phyloP scores from a whole-genome alignment of 768 basidiomycete species.

The Leccinum fibrillosum region DNA sequence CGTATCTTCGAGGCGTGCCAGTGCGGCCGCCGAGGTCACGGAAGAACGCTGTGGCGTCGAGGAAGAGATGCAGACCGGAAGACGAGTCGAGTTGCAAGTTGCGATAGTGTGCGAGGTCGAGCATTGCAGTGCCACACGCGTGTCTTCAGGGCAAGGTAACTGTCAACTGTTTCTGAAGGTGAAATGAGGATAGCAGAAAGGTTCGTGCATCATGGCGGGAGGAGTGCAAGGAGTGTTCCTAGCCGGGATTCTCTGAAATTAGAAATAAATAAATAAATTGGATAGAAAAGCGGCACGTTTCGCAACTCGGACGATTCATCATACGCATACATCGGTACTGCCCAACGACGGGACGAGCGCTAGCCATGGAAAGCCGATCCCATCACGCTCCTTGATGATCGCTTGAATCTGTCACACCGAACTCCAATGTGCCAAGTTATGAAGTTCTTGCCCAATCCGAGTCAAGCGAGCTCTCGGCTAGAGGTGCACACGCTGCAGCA shows the following conservation, averaged over 20 bases:
- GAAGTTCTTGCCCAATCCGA: neutral
- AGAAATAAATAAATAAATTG: slow-evolving; percentile 30
- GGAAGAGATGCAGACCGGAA: slow-evolving; percentile 1
- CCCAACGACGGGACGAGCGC: neutral
- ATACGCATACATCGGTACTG: neutral
- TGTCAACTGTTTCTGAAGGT: slow-evolving; percentile 4
- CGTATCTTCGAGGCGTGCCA: slow-evolving; percentile 8
- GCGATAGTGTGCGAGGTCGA: slow-evolving; percentile 7
- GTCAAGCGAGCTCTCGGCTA: neutral
- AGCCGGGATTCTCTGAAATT: slow-evolving; percentile 30
- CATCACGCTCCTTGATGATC: neutral
- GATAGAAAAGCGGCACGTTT: slow-evolving; percentile 21
- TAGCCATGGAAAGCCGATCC: neutral
- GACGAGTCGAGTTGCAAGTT: slow-evolving; percentile 1
- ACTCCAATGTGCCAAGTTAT: neutral
- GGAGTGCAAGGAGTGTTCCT: slow-evolving; percentile 26
- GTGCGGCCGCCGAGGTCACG: neutral
- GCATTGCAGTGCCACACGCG: neutral
- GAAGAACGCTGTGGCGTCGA: neutral
- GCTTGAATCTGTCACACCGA: neutral
- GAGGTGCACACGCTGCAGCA: slow-evolving; percentile 1
- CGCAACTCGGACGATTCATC: slow-evolving; percentile 7
- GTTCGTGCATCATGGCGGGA: slow-evolving; percentile 23
- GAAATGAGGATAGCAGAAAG: slow-evolving; percentile 8
- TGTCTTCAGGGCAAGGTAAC: slow-evolving; percentile 4